phyloP scores from a whole-genome alignment of 768 basidiomycete genomes.

The Mycena sanguinolenta region DNA sequence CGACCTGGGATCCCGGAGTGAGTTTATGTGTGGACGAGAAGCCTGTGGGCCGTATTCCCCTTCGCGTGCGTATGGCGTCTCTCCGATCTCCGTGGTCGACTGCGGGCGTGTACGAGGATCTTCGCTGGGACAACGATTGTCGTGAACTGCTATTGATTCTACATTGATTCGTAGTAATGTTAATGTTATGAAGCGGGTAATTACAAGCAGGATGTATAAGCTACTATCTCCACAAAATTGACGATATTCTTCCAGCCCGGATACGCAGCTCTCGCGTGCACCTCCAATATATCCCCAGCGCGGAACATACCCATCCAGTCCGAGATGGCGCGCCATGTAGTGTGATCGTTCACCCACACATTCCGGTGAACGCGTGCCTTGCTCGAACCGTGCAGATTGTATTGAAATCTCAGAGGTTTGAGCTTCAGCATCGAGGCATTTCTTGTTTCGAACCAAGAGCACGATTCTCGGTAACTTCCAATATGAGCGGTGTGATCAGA shows the following conservation, averaged over 20 bases:
- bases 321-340: background rate
- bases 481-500: background rate
- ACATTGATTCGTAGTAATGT: too few relatives aligned
- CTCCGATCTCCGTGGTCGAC: too few relatives aligned
- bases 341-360: background rate
- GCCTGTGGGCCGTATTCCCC: too few relatives aligned
- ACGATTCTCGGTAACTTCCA: background rate
- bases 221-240: background rate
- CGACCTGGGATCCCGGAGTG: too few relatives aligned
- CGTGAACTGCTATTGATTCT: too few relatives aligned
- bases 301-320: constrained; percentile 12
- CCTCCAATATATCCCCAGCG: constrained; percentile 4
- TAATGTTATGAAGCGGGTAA: too few relatives aligned
- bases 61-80: too few relatives aligned
- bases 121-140: too few relatives aligned
- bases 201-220: background rate
- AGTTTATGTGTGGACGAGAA: too few relatives aligned
- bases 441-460: constrained; percentile 9
- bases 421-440: too few relatives aligned
- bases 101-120: too few relatives aligned
- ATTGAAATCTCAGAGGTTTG: background rate
- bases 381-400: background rate
- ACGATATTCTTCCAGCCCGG: constrained; percentile 33
- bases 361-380: background rate
- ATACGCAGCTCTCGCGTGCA: background rate